Conservation (phyloP, 371 early-diverging fungal species). For the Mucor indicus region DNA sequence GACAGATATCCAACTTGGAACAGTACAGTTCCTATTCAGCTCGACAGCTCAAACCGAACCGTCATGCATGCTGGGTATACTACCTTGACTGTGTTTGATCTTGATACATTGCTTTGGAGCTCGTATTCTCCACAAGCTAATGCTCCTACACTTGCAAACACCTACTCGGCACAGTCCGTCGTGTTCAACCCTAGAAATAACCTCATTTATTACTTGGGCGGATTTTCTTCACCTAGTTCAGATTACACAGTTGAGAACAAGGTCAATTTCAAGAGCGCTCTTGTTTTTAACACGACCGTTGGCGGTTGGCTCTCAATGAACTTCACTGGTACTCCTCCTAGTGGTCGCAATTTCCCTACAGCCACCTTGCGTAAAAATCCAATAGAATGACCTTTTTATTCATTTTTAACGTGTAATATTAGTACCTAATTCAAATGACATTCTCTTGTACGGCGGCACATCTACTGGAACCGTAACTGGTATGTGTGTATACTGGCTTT, state of each 20-base stretch:
- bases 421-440: constrained; percentile 11
- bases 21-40: not conserved
- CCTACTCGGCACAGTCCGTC: not conserved
- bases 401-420: not conserved
- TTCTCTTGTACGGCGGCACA: constrained; percentile 8
- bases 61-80: constrained; percentile 1
- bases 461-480: not conserved
- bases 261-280: not conserved
- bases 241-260: constrained; percentile 1
- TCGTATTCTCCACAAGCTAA: not conserved
- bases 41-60: constrained; percentile 2
- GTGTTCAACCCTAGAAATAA: not conserved
- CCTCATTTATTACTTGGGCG: constrained; percentile 6
- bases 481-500: not conserved
- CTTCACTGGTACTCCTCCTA: not conserved
- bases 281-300: not conserved
- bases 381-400: not conserved
- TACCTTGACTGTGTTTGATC: not conserved
- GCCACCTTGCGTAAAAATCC: constrained; percentile 2
- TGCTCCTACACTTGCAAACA: not conserved
- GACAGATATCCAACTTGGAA: not conserved
- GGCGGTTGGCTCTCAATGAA: not conserved
- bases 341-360: constrained; percentile 1
- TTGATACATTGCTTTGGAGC: not conserved
- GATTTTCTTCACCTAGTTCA: not conserved